A percentile compares a stretch with the other conserved stretches of the same genome.
These are phyloP conservation scores for Cryptococcus floricola DNA, from an alignment of 1,284 basidiomycete species.

Conservation along the genomic window DNA sequence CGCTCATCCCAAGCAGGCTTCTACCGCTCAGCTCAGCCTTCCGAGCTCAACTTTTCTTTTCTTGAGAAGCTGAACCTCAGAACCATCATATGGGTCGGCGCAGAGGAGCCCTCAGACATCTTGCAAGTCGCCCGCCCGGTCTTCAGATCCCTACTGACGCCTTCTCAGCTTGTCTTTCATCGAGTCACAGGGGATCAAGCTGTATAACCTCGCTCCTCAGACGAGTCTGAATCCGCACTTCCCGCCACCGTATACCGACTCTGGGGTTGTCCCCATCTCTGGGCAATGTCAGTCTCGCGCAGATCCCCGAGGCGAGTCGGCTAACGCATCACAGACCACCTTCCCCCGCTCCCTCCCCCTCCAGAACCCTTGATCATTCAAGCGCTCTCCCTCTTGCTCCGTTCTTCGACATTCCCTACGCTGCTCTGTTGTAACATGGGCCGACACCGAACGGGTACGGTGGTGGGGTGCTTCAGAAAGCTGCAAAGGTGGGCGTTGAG, in stretches of 20 bases:
- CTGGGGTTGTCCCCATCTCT: conserved; percentile 40
- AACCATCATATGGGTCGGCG: conserved; percentile 55
- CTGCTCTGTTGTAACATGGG: conserved; percentile 56
- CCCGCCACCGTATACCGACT: conserved; percentile 47
- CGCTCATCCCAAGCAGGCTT: conserved; percentile 36
- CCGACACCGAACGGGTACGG: conserved; percentile 54
- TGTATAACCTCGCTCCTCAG: conserved; percentile 45
- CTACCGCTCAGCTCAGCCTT: conserved; percentile 54
- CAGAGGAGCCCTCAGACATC: conserved; percentile 53
- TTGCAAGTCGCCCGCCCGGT: conserved; percentile 44
- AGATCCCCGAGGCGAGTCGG: neutral
- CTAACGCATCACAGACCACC: conserved; percentile 30
- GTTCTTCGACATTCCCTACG: conserved; percentile 52
- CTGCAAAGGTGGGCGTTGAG: conserved; percentile 53
- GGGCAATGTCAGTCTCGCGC: conserved; percentile 35
- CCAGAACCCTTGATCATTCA: conserved; percentile 55
- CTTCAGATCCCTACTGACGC: conserved; percentile 5
- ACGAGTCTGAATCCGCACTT: conserved; percentile 44
- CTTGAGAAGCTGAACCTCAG: conserved; percentile 53
- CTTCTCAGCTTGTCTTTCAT: conserved; percentile 44
- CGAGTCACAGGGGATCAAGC: conserved; percentile 39
- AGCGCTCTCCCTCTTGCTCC: conserved; percentile 53
- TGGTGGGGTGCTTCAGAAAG: conserved; percentile 52
- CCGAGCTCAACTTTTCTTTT: conserved; percentile 56
- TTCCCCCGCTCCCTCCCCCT: conserved; percentile 45